phyloP scores from a whole-genome alignment of 1,284 basidiomycete species.

The Peniophora sp. region DNA sequence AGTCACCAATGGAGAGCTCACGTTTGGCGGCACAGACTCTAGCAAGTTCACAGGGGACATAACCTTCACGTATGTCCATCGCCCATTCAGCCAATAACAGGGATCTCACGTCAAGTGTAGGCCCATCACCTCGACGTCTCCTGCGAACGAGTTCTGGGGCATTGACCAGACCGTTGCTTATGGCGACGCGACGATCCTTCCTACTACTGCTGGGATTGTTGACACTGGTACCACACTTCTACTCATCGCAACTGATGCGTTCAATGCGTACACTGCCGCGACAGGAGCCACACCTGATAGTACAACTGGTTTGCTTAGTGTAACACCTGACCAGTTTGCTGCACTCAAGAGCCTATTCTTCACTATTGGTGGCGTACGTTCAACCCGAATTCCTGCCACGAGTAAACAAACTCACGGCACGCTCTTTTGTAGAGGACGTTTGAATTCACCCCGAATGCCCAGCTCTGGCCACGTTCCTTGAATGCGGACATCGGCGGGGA shows the following conservation, averaged over 20 bases:
- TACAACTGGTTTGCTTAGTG: slow-evolving; percentile 29
- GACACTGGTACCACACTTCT: slow-evolving; percentile 45
- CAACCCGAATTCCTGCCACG: background rate
- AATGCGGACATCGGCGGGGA: slow-evolving; percentile 37
- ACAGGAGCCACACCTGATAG: slow-evolving; percentile 29
- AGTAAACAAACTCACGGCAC: background rate
- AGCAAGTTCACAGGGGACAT: slow-evolving; percentile 40
- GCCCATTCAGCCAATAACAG: no score
- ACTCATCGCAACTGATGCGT: slow-evolving; percentile 28
- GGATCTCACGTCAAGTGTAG: slow-evolving; percentile 21
- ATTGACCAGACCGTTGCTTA: slow-evolving; percentile 52
- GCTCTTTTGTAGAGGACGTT: slow-evolving; percentile 21
- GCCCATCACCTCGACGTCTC: slow-evolving; percentile 37
- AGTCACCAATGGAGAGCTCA: slow-evolving; percentile 18
- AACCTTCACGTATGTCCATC: slow-evolving; percentile 30
- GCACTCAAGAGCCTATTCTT: slow-evolving; percentile 34
- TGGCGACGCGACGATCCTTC: slow-evolving; percentile 38
- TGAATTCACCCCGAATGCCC: slow-evolving; percentile 36
- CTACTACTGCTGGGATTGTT: slow-evolving; percentile 49
- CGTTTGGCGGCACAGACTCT: slow-evolving; percentile 37
- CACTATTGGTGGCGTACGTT: slow-evolving; percentile 27
- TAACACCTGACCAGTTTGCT: slow-evolving; percentile 28
- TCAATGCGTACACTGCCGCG: slow-evolving; percentile 23
- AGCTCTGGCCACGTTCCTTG: slow-evolving; percentile 37
- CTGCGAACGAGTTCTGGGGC: slow-evolving; percentile 51